Evolutionary conservation across 148 eudicot species (phyloP).

Genomic region (Gaultheria prostrata): DNA sequence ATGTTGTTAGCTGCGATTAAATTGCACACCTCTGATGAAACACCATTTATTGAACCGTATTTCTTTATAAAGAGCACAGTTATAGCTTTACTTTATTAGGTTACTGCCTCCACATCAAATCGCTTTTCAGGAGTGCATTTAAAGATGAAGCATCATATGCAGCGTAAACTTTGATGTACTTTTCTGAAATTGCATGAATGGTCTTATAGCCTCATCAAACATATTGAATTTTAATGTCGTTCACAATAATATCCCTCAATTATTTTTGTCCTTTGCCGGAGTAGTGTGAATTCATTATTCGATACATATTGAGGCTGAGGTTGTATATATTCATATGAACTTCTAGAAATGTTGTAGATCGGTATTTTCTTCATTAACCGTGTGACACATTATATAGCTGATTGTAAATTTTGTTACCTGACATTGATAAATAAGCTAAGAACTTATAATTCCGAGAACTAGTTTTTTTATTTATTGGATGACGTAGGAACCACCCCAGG

Average conservation of each 20-base stretch:
- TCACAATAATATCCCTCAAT: background rate
- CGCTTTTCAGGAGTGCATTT: background rate
- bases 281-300: background rate
- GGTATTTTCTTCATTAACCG: background rate
- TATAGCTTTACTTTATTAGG: constrained; percentile 1
- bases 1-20: background rate
- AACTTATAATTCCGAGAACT: background rate
- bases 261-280: background rate
- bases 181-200: background rate
- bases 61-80: background rate
- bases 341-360: background rate
- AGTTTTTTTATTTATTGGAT: background rate
- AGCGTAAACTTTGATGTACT: background rate
- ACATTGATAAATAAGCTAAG: background rate
- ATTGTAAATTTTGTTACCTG: background rate
- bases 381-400: background rate
- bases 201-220: background rate
- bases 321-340: background rate
- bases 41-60: background rate
- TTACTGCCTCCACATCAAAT: background rate
- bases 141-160: background rate
- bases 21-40: background rate
- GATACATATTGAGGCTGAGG: background rate
- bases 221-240: background rate
- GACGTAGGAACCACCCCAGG: too few relatives aligned